Percentiles rank a stretch among this genome's conserved stretches.
phyloP scores from a whole-genome alignment of 441 rosid genomes.

The Biscutella laevigata region DNA sequence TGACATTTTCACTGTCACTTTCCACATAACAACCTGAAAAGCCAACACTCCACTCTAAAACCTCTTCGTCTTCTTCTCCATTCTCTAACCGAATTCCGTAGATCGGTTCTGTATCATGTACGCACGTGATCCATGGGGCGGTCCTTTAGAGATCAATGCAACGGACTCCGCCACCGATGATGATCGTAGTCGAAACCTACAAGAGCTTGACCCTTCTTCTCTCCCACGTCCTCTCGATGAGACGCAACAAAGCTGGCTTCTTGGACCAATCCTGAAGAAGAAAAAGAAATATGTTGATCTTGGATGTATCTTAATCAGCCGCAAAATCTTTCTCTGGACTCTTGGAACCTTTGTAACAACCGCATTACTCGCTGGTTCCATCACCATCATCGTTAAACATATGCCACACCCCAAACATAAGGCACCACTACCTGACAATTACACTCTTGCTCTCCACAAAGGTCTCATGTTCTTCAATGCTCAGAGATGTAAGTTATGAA shows the following conservation, averaged over 20 bases:
- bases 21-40: neutral
- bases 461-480: slow-evolving; percentile 93
- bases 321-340: slow-evolving; percentile 89
- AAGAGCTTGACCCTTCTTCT: slow-evolving; percentile 47
- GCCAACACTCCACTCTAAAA: neutral
- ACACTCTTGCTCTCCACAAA: slow-evolving; percentile 67
- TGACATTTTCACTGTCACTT: neutral
- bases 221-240: slow-evolving; percentile 70
- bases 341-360: slow-evolving; percentile 47
- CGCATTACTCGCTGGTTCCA: slow-evolving; percentile 49
- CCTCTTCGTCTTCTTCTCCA: slow-evolving; percentile 1
- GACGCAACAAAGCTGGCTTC: slow-evolving; percentile 95
- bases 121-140: slow-evolving; percentile 90
- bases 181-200: slow-evolving; percentile 49
- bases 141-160: slow-evolving; percentile 71
- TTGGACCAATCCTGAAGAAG: slow-evolving; percentile 72
- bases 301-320: slow-evolving; percentile 83
- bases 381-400: slow-evolving; percentile 55
- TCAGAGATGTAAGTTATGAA: slow-evolving; percentile 67
- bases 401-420: slow-evolving; percentile 47
- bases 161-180: slow-evolving; percentile 83
- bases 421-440: slow-evolving; percentile 48
- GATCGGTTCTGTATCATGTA: too few species aligned
- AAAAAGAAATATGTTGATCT: slow-evolving; percentile 91
- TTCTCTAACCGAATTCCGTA: too few species aligned